These are phyloP conservation scores for Bombardia bombarda DNA, from an alignment of 495 filamentous ascomycete species.

Conservation along the genomic window DNA sequence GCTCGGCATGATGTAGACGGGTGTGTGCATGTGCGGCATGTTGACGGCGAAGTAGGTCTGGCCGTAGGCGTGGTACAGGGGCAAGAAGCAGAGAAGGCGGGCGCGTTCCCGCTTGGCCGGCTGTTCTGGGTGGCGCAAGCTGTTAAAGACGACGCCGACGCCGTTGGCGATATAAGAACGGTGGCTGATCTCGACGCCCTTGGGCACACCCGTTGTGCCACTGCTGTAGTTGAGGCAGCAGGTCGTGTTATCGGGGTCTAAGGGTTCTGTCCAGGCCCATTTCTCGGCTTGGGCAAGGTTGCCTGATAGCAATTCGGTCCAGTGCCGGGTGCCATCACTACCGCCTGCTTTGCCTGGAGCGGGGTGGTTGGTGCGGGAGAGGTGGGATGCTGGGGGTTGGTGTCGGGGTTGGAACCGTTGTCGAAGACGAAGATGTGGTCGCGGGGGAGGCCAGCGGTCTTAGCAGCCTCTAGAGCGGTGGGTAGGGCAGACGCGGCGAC, in stretches of 20 bases:
- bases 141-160: slow-evolving; percentile 41
- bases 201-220: slow-evolving; percentile 77
- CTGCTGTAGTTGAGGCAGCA: slow-evolving; percentile 62
- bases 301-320: slow-evolving; percentile 32
- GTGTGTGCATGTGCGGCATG: slow-evolving; percentile 25
- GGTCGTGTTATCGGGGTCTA: slow-evolving; percentile 23
- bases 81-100: slow-evolving; percentile 48
- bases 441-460: slow-evolving; percentile 52
- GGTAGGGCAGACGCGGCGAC: slow-evolving; percentile 49
- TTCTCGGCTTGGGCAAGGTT: slow-evolving; percentile 32
- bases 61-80: slow-evolving; percentile 66
- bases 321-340: slow-evolving; percentile 30
- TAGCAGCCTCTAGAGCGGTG: slow-evolving; percentile 60
- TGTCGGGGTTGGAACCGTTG: slow-evolving; percentile 2
- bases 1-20: slow-evolving; percentile 63
- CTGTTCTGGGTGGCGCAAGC: slow-evolving; percentile 36
- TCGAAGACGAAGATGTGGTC: slow-evolving; percentile 39
- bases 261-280: slow-evolving; percentile 36
- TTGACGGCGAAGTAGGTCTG: slow-evolving; percentile 39
- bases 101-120: slow-evolving; percentile 20
- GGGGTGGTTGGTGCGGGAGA: slow-evolving; percentile 32
- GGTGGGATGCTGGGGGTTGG: slow-evolving; percentile 27
- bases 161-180: slow-evolving; percentile 64
- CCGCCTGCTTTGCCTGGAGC: slow-evolving; percentile 27
- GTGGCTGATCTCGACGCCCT: slow-evolving; percentile 77